phyloP scores from a whole-genome alignment of 345 rosid genomes.

The Syzygium jambos region DNA sequence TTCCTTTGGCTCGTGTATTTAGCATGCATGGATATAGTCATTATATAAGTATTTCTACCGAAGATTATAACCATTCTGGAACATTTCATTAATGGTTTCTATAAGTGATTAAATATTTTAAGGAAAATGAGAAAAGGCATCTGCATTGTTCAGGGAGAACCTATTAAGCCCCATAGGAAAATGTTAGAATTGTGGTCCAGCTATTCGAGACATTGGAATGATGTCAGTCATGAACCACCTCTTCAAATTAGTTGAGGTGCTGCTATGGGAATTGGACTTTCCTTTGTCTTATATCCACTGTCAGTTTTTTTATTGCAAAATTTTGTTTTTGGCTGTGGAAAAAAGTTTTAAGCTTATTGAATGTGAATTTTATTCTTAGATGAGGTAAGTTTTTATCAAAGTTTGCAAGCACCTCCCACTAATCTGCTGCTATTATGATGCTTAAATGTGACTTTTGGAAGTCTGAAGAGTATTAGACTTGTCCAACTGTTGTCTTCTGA shows the following conservation, averaged over 20 bases:
- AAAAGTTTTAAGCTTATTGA: neutral
- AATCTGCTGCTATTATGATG: neutral
- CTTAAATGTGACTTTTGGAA: neutral
- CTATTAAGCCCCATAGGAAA: neutral
- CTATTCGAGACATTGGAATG: neutral
- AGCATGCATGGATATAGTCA: neutral
- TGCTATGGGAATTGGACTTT: neutral
- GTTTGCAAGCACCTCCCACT: neutral
- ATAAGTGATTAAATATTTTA: neutral
- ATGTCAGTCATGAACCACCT: neutral
- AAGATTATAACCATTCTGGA: neutral
- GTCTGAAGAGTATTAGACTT: neutral
- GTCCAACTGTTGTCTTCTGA: neutral
- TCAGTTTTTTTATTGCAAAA: neutral
- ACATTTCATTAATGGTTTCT: neutral
- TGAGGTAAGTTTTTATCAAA: neutral
- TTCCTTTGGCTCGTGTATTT: neutral
- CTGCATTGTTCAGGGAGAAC: neutral
- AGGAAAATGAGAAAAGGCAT: neutral
- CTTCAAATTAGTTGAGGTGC: neutral
- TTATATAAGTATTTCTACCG: neutral
- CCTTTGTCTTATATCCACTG: neutral
- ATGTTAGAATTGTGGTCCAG: neutral
- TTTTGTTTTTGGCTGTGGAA: neutral
- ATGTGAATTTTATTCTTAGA: neutral